Evolutionary conservation across 2,329 filamentous ascomycete species (phyloP), one percentile per base, ranked within the genome.

Genomic region (Colletotrichum echinochloae): DNA sequence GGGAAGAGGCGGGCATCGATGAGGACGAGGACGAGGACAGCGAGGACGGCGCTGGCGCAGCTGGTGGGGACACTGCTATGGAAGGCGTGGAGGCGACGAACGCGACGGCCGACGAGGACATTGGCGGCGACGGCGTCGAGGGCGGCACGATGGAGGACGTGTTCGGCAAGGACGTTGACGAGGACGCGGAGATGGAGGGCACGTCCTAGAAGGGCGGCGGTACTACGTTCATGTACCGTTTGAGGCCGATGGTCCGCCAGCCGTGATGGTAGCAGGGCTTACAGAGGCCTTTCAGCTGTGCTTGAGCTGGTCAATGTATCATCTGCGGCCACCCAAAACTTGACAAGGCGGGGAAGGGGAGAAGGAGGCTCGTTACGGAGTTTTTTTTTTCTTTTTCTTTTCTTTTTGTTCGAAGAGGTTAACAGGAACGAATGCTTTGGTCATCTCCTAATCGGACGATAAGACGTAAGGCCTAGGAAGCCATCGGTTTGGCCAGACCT

Each of bases 81-180:
- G 83, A 86, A 60, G 85, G 82, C 1, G 79, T 85, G 8, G 83
- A 84, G 73, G 79, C 79, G 7, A 78, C 80, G 5, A 80, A 80
- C 16, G 79, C 78, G 6, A 78, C 78, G 66, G 76, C 79, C 23
- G 73, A 77, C 7, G 84, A 83, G 56, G 82, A 83, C 64, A 79
- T 81, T 12, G 82, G 81, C 18, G 83, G 81, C 8, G 85, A 86
- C 56, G 84, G 82, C 12, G 83, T 84, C 37, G 85, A 86, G 70
- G 83, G 82, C 2, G 85, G 85, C 4, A 85, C 84, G 0, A 82
- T 87, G 59, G 87, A 87, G 61, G 88, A 89, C 74, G 82, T 89
- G 56, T 87, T 88, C 68, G 87, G 83, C 3, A 83, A 84, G 51
- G 85, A 88, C 74, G 84, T 83, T 59, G 86, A 88, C 73, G 84